phyloP scores from a whole-genome alignment of 2,329 filamentous ascomycete genomes.

The Monilinia aucupariae region DNA sequence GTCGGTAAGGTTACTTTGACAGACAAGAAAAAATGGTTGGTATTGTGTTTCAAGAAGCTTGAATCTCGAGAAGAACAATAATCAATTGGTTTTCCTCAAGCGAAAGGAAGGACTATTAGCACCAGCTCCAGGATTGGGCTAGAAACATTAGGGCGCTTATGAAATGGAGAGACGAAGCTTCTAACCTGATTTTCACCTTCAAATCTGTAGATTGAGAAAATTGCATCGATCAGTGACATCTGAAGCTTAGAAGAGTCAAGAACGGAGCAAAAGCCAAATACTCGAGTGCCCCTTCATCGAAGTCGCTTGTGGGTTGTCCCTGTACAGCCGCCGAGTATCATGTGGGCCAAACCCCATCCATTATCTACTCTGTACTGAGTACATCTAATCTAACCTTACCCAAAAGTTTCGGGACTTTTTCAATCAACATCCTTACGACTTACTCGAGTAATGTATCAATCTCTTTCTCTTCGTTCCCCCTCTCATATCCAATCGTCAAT shows the following conservation, averaged over 20 bases:
- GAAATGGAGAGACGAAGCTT: not conserved
- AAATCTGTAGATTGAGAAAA: not conserved
- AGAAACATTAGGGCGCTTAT: constrained; percentile 7
- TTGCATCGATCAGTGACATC: not conserved
- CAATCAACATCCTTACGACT: not conserved
- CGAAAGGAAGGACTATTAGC: constrained; percentile 1
- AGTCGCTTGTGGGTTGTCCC: not conserved
- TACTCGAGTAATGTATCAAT: not conserved
- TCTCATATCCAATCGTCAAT: not conserved
- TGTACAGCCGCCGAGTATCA: constrained; percentile 1
- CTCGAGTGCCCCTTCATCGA: constrained; percentile 12
- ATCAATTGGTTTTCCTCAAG: constrained; percentile 5
- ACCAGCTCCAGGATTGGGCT: constrained; percentile 3
- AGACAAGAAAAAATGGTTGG: not conserved
- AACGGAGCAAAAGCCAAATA: not conserved
- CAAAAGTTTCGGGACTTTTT: not conserved
- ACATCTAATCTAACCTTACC: not conserved
- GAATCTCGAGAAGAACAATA: not conserved
- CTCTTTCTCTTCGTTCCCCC: not conserved
- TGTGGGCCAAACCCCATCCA: not conserved
- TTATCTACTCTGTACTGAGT: no score
- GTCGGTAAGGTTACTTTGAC: not conserved
- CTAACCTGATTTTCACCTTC: not conserved
- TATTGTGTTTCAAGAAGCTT: constrained; percentile 5
- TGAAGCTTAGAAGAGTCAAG: constrained; percentile 3